Conservation (phyloP, 495 filamentous ascomycete species). For the Aspergillus sparsus region DNA sequence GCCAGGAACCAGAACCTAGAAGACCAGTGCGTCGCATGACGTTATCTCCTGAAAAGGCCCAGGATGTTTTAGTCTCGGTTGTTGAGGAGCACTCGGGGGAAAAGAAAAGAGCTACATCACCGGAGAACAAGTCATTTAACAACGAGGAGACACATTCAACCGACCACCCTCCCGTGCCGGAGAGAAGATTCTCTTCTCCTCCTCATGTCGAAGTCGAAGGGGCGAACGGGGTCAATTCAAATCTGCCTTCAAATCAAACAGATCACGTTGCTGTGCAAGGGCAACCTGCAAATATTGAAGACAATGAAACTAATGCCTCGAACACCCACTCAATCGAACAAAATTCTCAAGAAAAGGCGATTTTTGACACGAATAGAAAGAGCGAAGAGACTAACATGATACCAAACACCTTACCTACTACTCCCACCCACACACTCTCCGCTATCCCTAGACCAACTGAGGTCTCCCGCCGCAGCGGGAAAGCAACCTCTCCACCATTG, state of each 20-base stretch:
- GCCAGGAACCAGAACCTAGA: slow-evolving; percentile 34
- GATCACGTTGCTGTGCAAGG: slow-evolving; percentile 21
- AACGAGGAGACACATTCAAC: slow-evolving; percentile 25
- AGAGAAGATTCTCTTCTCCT: slow-evolving; percentile 24
- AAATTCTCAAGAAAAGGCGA: background rate
- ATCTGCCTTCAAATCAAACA: slow-evolving; percentile 51
- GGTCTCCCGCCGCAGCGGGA: slow-evolving; percentile 38
- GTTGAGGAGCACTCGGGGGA: slow-evolving; percentile 63
- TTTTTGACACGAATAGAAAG: slow-evolving; percentile 11
- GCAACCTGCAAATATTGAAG: slow-evolving; percentile 13
- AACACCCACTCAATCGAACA: slow-evolving; percentile 10
- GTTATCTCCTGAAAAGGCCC: slow-evolving; percentile 66
- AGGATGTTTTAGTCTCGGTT: slow-evolving; percentile 67
- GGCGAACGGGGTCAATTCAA: slow-evolving; percentile 70
- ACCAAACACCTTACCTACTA: slow-evolving; percentile 19
- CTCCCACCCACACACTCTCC: slow-evolving; percentile 40
- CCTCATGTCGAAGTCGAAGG: slow-evolving; percentile 39
- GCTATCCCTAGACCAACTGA: slow-evolving; percentile 55
- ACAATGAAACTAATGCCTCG: slow-evolving; percentile 19
- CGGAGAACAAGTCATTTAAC: slow-evolving; percentile 14
- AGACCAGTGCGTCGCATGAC: slow-evolving; percentile 49
- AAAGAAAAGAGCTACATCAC: slow-evolving; percentile 29
- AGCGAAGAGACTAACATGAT: slow-evolving; percentile 9
- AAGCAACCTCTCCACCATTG: slow-evolving; percentile 63
- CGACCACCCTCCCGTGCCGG: slow-evolving; percentile 20